Evolutionary conservation across 2,329 filamentous ascomycete genomes (phyloP), one percentile per base, ranked within the genome.

Genomic region (Acarospora socialis): DNA sequence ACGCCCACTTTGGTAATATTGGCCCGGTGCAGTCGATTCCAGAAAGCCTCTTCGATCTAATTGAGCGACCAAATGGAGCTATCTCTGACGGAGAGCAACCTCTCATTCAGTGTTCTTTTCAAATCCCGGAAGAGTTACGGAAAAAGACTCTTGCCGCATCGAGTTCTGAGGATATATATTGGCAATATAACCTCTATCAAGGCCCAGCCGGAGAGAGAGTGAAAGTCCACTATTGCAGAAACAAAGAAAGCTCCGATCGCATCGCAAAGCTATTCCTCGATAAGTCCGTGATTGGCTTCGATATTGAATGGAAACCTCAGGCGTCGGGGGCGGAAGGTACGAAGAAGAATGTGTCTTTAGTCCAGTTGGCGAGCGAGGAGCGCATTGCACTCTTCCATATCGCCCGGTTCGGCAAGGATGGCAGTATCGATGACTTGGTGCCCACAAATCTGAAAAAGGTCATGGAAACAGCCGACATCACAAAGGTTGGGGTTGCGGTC

Each of bases 371-470:
- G 1, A 80, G 73, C 37, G 70, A 80, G 25, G 71, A 77, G 39
- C 77, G 73, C 9, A 77, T 94, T 29, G 82, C 67, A 0, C 65
- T 94, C 1, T 86, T 93, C 43, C 87, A 94, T 43, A 54, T 93
- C 32, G 78, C 82, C 3, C 44, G 75, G 2, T 81, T 72, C 44
- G 53, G 60, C 2, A 52, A 59, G 3, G 46, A 39, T 6, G 56
- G 54, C 19, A 54, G 57, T 2, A 30, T 44, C 5, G 33, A 51
- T 5, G 67, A 77, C 14, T 60, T 87, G 16, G 65, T 86, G n/a
- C 66, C 77, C 2, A 79, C 81, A 0, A 68, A 73, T 0, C 65
- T 94, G 28, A 73, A 67, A 38, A 59, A 62, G 33, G 68, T 94
- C 26, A 70, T 94, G 52, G 79, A 86, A 50, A 72, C 80, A 29